Evolutionary conservation across 371 early-diverging fungal genomes (phyloP).

Genomic region (Apophysomyces ossiformis): DNA sequence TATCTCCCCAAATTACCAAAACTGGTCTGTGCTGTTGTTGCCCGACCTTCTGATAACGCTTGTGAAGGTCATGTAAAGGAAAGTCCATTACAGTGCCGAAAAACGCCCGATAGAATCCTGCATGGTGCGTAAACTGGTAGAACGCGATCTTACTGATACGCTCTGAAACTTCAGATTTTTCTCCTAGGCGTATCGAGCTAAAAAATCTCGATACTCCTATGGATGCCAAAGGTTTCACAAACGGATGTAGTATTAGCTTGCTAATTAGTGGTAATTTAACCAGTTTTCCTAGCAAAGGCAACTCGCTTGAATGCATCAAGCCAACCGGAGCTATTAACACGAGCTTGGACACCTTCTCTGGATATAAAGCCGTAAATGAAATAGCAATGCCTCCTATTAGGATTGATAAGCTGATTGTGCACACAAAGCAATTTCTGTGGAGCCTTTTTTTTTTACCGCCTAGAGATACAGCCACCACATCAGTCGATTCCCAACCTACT

Average conservation of each 20-base stretch:
- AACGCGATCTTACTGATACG: constrained; percentile 21
- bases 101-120: constrained; percentile 55
- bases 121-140: constrained; percentile 47
- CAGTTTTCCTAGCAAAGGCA: constrained; percentile 37
- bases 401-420: background rate
- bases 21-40: constrained; percentile 24
- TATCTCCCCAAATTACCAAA: constrained; percentile 52
- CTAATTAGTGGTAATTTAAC: constrained; percentile 23
- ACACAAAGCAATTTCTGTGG: too few species aligned
- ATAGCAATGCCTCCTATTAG: constrained; percentile 50
- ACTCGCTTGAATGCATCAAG: constrained; percentile 35
- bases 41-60: constrained; percentile 41
- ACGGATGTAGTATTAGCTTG: constrained; percentile 13
- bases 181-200: constrained; percentile 12
- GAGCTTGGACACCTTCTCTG: constrained; percentile 53
- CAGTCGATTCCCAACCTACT: constrained; percentile 55
- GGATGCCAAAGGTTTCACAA: constrained; percentile 18
- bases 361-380: constrained; percentile 54
- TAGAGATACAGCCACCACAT: constrained; percentile 54
- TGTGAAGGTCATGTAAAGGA: constrained; percentile 38
- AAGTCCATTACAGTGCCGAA: constrained; percentile 42
- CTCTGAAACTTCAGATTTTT: constrained; percentile 13
- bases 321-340: constrained; percentile 63
- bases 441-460: constrained; percentile 40
- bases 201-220: constrained; percentile 18